phyloP scores from a whole-genome alignment of 169 alveolate genomes.

The Ichthyophthirius multifiliis region DNA sequence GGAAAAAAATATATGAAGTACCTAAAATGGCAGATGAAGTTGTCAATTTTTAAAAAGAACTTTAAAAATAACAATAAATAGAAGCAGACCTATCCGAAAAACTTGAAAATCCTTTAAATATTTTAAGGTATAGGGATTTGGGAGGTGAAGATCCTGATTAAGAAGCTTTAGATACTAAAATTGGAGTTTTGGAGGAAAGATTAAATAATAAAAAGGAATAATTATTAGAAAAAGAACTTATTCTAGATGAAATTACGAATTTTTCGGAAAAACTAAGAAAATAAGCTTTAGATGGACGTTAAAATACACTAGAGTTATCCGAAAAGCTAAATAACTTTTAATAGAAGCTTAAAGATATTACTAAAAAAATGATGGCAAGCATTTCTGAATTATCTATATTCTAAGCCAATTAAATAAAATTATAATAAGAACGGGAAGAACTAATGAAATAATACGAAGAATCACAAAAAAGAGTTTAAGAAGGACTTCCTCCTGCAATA shows the following conservation, averaged over 20 bases:
- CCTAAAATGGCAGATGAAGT: conserved; percentile 78
- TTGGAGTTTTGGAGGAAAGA: conserved; percentile 82
- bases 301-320: conserved; percentile 78
- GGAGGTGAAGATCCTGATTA: conserved; percentile 87
- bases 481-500: conserved; percentile 78
- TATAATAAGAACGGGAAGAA: conserved; percentile 77
- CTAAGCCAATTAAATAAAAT: conserved; percentile 77
- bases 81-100: conserved; percentile 67
- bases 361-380: conserved; percentile 86
- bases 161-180: conserved; percentile 82
- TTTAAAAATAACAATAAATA: conserved; percentile 60
- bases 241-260: conserved; percentile 84
- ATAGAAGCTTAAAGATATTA: conserved; percentile 74
- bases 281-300: conserved; percentile 84
- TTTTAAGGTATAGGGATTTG: conserved; percentile 63
- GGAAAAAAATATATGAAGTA: conserved; percentile 78
- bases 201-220: conserved; percentile 81
- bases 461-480: conserved; percentile 58
- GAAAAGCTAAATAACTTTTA: conserved; percentile 80
- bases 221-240: conserved; percentile 84
- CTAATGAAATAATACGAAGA: conserved; percentile 60
- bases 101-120: conserved; percentile 75
- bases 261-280: conserved; percentile 84
- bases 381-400: conserved; percentile 86
- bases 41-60: conserved; percentile 52